Conservation (phyloP, 2,329 filamentous ascomycete species). For the Madurella mycetomatis region DNA sequence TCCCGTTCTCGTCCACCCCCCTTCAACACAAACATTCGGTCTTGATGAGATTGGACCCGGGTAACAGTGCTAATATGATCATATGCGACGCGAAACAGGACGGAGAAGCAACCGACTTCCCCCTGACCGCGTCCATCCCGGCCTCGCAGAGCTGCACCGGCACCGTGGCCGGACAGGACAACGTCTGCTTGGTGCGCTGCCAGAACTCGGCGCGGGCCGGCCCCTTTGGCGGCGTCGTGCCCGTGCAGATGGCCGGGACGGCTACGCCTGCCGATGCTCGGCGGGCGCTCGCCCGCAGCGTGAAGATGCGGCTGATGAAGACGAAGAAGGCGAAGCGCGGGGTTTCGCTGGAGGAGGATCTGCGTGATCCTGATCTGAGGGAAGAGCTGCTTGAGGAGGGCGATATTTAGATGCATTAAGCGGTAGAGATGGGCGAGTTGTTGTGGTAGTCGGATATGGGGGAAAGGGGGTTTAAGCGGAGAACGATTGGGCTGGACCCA, state of each 20-base stretch:
- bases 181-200: conserved; percentile 60
- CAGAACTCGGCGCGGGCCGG: conserved; percentile 57
- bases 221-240: conserved; percentile 51
- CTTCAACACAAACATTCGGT: neutral
- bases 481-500: too few species aligned
- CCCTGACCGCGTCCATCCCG: conserved; percentile 55
- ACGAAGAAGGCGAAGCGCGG: neutral
- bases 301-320: conserved; percentile 2
- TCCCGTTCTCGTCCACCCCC: neutral
- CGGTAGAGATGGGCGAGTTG: too few species aligned
- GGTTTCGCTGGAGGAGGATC: conserved; percentile 4
- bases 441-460: too few species aligned
- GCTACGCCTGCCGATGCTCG: conserved; percentile 1
- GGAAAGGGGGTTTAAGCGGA: too few species aligned
- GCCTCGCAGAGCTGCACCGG: conserved; percentile 54
- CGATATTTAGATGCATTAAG: neutral
- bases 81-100: conserved; percentile 24
- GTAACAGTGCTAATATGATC: neutral
- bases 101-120: conserved; percentile 40
- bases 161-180: conserved; percentile 53
- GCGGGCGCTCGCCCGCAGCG: neutral
- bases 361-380: conserved; percentile 9
- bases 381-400: conserved; percentile 14
- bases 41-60: too few species aligned
- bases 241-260: conserved; percentile 29